A percentile compares a stretch with the other conserved stretches of the same genome.
phyloP scores from a whole-genome alignment of 208 protist genomes.

The Crithidia expoeki region DNA sequence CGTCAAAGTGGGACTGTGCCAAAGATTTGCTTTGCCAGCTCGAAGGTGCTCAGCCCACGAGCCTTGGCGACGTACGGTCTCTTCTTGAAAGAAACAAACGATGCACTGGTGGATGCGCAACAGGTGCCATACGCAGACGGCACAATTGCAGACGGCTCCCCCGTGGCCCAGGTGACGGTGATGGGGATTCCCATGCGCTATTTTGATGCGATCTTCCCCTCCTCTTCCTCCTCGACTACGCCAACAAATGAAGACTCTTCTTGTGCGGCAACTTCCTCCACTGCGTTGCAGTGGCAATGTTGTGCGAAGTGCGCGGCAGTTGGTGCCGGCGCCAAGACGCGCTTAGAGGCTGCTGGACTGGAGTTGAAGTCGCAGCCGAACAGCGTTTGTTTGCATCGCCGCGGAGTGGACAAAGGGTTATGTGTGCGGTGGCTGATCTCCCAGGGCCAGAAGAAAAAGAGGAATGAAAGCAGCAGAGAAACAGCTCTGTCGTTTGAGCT shows the following conservation, averaged over 20 bases:
- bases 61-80: slow-evolving; percentile 33
- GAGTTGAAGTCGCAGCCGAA: slow-evolving; percentile 61
- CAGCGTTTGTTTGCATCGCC: slow-evolving; percentile 55
- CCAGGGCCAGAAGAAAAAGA: slow-evolving; percentile 14
- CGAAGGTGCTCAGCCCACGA: slow-evolving; percentile 10
- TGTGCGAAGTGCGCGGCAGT: slow-evolving; percentile 36
- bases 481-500: slow-evolving; percentile 28
- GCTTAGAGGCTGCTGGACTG: slow-evolving; percentile 35
- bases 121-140: slow-evolving; percentile 34
- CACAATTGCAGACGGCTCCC: slow-evolving; percentile 9
- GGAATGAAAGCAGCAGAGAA: neutral
- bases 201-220: slow-evolving; percentile 42
- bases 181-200: slow-evolving; percentile 60
- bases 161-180: slow-evolving; percentile 47
- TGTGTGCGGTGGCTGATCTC: slow-evolving; percentile 52
- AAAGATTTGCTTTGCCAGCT: slow-evolving; percentile 36
- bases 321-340: slow-evolving; percentile 10
- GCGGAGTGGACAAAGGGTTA: slow-evolving; percentile 46
- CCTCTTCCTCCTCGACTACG: neutral
- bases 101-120: slow-evolving; percentile 56
- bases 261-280: neutral
- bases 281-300: slow-evolving; percentile 27
- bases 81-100: slow-evolving; percentile 47
- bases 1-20: neutral
- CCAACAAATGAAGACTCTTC: neutral